phyloP scores from a whole-genome alignment of 768 basidiomycete genomes.

The Russula compacta region DNA sequence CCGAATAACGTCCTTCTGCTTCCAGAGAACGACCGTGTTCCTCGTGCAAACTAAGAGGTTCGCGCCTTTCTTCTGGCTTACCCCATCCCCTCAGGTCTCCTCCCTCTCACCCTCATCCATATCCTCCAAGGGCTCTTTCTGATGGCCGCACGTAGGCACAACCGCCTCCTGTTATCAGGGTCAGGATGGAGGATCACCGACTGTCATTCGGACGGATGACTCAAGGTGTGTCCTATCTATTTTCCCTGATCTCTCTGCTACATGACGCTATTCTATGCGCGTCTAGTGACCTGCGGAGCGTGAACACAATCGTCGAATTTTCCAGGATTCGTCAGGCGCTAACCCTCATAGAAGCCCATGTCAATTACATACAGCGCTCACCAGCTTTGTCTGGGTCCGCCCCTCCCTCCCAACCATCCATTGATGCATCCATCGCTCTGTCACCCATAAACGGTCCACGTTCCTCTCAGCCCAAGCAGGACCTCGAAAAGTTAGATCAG shows the following conservation, averaged over 20 bases:
- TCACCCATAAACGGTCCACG: slow-evolving; percentile 25
- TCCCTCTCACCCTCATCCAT: background rate
- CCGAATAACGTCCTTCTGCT: background rate
- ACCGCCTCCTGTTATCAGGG: slow-evolving; percentile 74
- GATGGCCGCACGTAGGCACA: slow-evolving; percentile 46
- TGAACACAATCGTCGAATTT: slow-evolving; percentile 58
- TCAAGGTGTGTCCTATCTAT: slow-evolving; percentile 35
- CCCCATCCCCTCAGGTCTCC: background rate
- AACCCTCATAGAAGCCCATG: slow-evolving; percentile 54
- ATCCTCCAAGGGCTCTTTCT: background rate
- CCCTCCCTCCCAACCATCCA: slow-evolving; percentile 21
- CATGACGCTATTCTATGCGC: background rate
- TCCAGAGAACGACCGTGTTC: slow-evolving; percentile 79
- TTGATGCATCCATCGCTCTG: slow-evolving; percentile 20
- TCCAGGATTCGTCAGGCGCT: slow-evolving; percentile 60
- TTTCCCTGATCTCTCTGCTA: slow-evolving; percentile 1
- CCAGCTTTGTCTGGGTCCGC: slow-evolving; percentile 10
- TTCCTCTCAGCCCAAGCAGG: background rate
- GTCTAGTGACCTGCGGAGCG: slow-evolving; percentile 29
- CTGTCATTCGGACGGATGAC: slow-evolving; percentile 43
- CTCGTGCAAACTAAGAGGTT: slow-evolving; percentile 75
- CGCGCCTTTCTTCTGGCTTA: slow-evolving; percentile 21
- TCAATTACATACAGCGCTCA: slow-evolving; percentile 28
- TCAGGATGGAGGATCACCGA: slow-evolving; percentile 43
- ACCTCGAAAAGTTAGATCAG: slow-evolving; percentile 25